Conservation (phyloP, 169 alveolate species). For the Cryptosporidium meleagridis region DNA sequence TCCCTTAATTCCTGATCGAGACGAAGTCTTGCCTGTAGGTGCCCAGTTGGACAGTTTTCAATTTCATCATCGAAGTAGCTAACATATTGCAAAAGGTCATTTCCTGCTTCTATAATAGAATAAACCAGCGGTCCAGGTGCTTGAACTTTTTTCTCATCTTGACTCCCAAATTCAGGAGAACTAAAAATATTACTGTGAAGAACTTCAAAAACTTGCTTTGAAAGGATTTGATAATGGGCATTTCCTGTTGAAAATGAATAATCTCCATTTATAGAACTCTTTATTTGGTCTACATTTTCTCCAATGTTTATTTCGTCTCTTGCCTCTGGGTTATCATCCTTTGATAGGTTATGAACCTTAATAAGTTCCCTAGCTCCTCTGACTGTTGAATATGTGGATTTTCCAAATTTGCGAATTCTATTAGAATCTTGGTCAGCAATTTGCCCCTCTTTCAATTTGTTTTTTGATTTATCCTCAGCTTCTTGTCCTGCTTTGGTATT, state of each 20-base stretch:
- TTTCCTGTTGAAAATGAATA: not conserved
- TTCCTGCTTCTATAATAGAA: constrained; percentile 64
- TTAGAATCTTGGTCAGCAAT: not conserved
- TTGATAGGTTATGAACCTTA: constrained; percentile 33
- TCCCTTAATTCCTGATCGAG: constrained; percentile 66
- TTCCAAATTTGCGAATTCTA: constrained; percentile 59
- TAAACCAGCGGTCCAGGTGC: constrained; percentile 60
- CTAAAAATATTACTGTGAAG: constrained; percentile 11
- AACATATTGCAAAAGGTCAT: constrained; percentile 61
- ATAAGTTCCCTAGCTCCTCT: constrained; percentile 72
- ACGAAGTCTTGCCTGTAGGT: constrained; percentile 61
- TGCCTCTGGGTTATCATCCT: constrained; percentile 27
- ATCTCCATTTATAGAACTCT: constrained; percentile 4
- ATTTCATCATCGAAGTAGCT: constrained; percentile 56
- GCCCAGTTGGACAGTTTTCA: constrained; percentile 75
- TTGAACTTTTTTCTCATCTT: not conserved
- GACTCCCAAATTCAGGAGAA: not conserved
- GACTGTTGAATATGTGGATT: constrained; percentile 56
- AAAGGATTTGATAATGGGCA: constrained; percentile 2
- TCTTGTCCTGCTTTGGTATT: not conserved
- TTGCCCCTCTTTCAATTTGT: constrained; percentile 25
- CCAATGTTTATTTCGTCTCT: constrained; percentile 1
- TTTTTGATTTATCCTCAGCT: not conserved
- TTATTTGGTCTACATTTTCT: not conserved
- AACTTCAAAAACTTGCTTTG: constrained; percentile 39